Evolutionary conservation across 2,329 filamentous ascomycete species (phyloP), one percentile per base, ranked within the genome.

Genomic region (Ilyonectria destructans): DNA sequence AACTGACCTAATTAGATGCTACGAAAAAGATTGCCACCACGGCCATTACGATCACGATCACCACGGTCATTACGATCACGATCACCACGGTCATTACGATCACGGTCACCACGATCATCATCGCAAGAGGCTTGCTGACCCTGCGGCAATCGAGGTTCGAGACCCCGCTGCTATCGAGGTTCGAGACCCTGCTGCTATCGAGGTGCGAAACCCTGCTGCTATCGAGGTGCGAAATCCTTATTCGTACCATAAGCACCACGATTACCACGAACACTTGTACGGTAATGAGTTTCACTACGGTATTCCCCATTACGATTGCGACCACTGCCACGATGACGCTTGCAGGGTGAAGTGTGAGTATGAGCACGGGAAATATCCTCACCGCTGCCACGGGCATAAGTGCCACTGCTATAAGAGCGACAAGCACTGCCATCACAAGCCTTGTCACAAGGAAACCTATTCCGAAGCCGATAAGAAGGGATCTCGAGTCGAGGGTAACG

Each of bases 161-260:
- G 40, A 48, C 26, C 23, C 40, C 4, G 26, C 60, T 17, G 35
- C 33, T 2, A 21, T 37, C 10, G 55, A 65, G 40, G 46, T 35
- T 19, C 55, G 62, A 19, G 21, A 55, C 2, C 62, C 23, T 1
- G 23, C 23, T 23, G 23, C 23, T 23, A 2, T 23, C 23, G 2
- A 23, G 23, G 23, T 23, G 21, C 21, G 21, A 23, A 3, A 23
- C 21, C 21, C 21, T 23, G 21, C 21, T 23, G 21, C 23, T 23
- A 3, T 23, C 23, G 4, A 23, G 23, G 23, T 4, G 3, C 23
- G 23, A 4, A 23, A 23, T 4, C 23, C 62, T 12, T 55, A 55
- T 26, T 40, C 21, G 8, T 65, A 60, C 31, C 63, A 66, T 33
- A 49, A 61, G 37, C 63, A 66, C 33, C 31, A 61, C 29, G 57